Evolutionary conservation across 2,329 filamentous ascomycete species (phyloP).

Genomic region (Apiospora kogelbergensis): DNA sequence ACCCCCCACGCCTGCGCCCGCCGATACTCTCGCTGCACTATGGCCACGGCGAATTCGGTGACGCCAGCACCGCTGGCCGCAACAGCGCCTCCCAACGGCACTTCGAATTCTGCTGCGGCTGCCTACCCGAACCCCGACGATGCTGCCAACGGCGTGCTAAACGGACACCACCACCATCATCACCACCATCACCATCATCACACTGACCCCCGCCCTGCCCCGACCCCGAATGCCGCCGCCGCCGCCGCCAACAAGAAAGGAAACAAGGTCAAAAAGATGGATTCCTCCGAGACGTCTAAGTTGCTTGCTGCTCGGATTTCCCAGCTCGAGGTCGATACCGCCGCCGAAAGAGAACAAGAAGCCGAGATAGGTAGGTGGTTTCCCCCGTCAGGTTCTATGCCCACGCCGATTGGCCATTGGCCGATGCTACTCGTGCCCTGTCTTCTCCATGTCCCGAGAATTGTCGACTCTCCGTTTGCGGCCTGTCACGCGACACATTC

Average conservation of each 20-base stretch:
- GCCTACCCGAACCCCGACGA: slow-evolving; percentile 34
- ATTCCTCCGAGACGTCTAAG: slow-evolving; percentile 88
- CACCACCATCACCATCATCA: slow-evolving; percentile 38
- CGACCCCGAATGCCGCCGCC: slow-evolving; percentile 46
- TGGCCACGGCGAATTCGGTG: slow-evolving; percentile 36
- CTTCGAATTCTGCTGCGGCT: slow-evolving; percentile 31
- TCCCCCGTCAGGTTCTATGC: neutral
- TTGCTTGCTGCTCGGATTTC: slow-evolving; percentile 91
- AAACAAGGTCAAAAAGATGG: slow-evolving; percentile 87
- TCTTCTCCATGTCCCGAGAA: neutral
- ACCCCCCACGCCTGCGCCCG: neutral
- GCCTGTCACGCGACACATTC: neutral
- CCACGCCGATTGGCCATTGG: neutral
- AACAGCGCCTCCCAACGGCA: slow-evolving; percentile 20
- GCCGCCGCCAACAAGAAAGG: slow-evolving; percentile 67
- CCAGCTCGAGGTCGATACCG: slow-evolving; percentile 89
- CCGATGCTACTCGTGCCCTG: neutral
- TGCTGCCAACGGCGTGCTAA: slow-evolving; percentile 26
- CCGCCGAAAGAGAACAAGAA: slow-evolving; percentile 93
- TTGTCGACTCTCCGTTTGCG: neutral
- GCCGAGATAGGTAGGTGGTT: slow-evolving; percentile 79
- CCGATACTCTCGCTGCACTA: slow-evolving; percentile 26
- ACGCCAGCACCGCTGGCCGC: slow-evolving; percentile 31
- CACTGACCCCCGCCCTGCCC: slow-evolving; percentile 41
- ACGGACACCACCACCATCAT: slow-evolving; percentile 31